These are phyloP conservation scores for Serendipita sp. DNA, from an alignment of 768 basidiomycete species.

Conservation along the genomic window DNA sequence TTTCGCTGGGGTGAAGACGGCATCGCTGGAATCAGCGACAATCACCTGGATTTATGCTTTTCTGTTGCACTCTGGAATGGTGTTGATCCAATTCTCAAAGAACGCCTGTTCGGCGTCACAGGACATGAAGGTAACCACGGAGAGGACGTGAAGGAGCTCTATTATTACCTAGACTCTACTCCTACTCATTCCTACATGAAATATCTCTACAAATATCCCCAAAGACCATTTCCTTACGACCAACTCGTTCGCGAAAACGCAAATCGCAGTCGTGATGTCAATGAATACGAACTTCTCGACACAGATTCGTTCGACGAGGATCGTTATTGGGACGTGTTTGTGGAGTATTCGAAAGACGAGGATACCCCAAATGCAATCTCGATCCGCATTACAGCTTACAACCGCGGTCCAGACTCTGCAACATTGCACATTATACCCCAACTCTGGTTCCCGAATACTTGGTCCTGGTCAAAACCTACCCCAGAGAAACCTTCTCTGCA, in stretches of 20 bases:
- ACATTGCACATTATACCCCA: slow-evolving; percentile 91
- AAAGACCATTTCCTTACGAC: slow-evolving; percentile 83
- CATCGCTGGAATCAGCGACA: slow-evolving; percentile 92
- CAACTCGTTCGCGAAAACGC: slow-evolving; percentile 75
- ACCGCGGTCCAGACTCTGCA: slow-evolving; percentile 88
- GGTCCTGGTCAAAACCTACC: slow-evolving; percentile 66
- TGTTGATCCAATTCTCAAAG: slow-evolving; percentile 86
- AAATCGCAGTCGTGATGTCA: slow-evolving; percentile 65
- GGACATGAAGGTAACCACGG: slow-evolving; percentile 98
- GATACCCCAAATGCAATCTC: slow-evolving; percentile 77
- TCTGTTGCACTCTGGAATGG: slow-evolving; percentile 89
- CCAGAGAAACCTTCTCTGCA: slow-evolving; percentile 42
- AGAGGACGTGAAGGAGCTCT: slow-evolving; percentile 97
- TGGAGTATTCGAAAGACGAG: slow-evolving; percentile 98
- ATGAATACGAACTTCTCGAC: slow-evolving; percentile 88
- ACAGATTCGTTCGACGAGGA: slow-evolving; percentile 84
- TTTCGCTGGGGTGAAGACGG: slow-evolving; percentile 99
- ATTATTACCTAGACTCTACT: slow-evolving; percentile 96
- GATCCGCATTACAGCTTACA: slow-evolving; percentile 89
- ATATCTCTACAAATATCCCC: slow-evolving; percentile 97
- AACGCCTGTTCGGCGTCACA: slow-evolving; percentile 89
- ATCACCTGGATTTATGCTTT: slow-evolving; percentile 88
- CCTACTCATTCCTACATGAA: slow-evolving; percentile 99
- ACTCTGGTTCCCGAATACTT: slow-evolving; percentile 94
- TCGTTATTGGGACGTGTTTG: slow-evolving; percentile 95